Percentiles rank a stretch among this genome's conserved stretches.
Conservation (phyloP, 176 grass and related monocot genomes). For the Secale cereale region DNA sequence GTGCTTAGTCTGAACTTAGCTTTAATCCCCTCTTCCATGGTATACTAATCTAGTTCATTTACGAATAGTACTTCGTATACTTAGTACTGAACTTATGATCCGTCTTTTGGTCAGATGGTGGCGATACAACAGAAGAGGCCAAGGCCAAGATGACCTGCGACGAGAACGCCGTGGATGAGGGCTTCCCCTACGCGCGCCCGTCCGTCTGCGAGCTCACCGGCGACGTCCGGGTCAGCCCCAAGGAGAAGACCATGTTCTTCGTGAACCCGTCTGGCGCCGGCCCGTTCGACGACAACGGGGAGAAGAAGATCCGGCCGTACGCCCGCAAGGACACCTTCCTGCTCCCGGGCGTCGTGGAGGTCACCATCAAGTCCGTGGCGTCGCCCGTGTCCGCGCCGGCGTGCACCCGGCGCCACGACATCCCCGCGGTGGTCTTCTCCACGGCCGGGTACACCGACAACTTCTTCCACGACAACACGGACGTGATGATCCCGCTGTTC, state of each 20-base stretch:
- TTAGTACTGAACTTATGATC: not conserved
- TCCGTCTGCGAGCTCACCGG: conserved; percentile 66
- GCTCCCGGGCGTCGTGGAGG: conserved; percentile 60
- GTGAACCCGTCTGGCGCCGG: conserved; percentile 37
- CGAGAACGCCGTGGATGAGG: conserved; percentile 59
- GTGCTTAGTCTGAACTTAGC: not conserved
- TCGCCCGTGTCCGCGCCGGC: conserved; percentile 2
- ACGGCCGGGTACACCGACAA: conserved; percentile 84
- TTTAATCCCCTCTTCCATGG: not conserved
- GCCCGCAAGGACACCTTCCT: conserved; percentile 73
- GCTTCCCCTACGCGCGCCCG: conserved; percentile 75
- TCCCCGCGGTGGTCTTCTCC: conserved; percentile 75
- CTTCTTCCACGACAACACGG: conserved; percentile 93
- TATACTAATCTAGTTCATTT: not conserved
- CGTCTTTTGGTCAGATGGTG: not conserved
- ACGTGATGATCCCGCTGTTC: conserved; percentile 87
- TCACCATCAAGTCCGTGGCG: conserved; percentile 57
- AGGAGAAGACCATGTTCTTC: conserved; percentile 49
- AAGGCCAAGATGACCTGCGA: conserved; percentile 61
- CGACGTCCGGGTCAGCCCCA: conserved; percentile 57
- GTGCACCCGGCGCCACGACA: conserved; percentile 53
- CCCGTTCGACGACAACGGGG: conserved; percentile 33
- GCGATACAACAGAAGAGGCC: not conserved
- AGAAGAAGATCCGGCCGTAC: conserved; percentile 59
- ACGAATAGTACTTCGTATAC: not conserved